Base-by-base conservation (phyloP, 2,329 filamentous ascomycete genomes). In the Aspergillus sp. region DNA sequence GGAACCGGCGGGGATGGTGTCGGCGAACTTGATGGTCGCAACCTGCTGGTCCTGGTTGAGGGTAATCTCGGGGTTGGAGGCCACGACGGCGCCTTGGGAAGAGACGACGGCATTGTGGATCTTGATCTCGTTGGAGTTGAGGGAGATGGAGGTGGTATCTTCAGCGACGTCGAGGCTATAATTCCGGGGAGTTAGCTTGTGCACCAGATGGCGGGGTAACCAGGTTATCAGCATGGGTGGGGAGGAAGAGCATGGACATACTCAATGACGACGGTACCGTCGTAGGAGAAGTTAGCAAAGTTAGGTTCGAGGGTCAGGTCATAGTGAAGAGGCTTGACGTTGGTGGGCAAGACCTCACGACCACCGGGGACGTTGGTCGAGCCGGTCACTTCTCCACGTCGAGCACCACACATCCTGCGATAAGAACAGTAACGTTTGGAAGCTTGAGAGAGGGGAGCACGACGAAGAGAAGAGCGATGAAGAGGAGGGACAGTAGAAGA, bases 311-410 rank as follows among this genome's bases (percentile, higher is more conserved):
- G 84, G 1, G 91, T 95, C 69, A 98, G 80, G 76, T 96, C 87
- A 79, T 98, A 98, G 80, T 98, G 92, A 41, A 84, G 80, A n/a
- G 94, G 93, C 76, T 94, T 90, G 71, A 97, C 92, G 73, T 97
- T 96, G 78, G 89, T 88, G 55, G 94, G 95, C 69, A 98, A 84
- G 66, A 98, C 89, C 81, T 96, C 90, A 70, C 94, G 89, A 65
- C 86, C 87, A 68, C 85, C 84, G 55, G 84, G 78, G 68, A 89
- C 82, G 73, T 88, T 80, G 70, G 82, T 85, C 68, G 84, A 80
- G 64, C 81, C 82, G 58, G 83, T 81, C 64, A 77, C 78, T 65
- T 85, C 86, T 69, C 81, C 82, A 59, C 83, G 81, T 64, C 85
- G 80, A 75, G 85, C 86, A 78, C 89, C 91, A 88, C 93, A 94